A percentile compares a stretch with the other conserved stretches of the same genome.
phyloP scores from a whole-genome alignment of 176 grass and related monocot species.

The Eragrostis nindensis region DNA sequence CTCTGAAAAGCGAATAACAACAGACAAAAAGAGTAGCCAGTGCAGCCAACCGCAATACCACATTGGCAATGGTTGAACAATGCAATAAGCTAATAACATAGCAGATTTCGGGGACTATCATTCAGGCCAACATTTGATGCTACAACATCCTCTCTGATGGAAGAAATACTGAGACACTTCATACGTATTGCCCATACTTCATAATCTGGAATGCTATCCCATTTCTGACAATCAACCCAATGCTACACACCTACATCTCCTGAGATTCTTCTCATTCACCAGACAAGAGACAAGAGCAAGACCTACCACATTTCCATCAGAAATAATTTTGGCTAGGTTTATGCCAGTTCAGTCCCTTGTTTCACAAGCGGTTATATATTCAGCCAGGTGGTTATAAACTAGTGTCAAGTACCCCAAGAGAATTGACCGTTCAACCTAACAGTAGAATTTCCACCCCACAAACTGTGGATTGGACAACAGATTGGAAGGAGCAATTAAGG shows the following conservation, averaged over 20 bases:
- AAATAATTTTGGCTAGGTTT: background rate
- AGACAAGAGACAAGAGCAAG: background rate
- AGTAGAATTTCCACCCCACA: constrained; percentile 5
- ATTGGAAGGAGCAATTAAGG: background rate
- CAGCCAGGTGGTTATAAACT: background rate
- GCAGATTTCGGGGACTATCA: constrained; percentile 7
- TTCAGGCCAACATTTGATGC: background rate
- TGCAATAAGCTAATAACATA: background rate
- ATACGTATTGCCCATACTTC: constrained; percentile 7
- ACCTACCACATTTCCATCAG: background rate
- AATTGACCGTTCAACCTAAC: background rate
- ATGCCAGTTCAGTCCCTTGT: constrained; percentile 5
- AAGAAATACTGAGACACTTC: background rate
- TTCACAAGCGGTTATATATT: background rate
- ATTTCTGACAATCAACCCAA: background rate
- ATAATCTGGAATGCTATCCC: background rate
- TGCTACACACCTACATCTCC: background rate
- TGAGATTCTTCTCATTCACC: background rate
- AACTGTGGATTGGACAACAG: background rate
- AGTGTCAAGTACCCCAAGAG: background rate
- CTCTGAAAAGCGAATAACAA: background rate
- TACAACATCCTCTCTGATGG: background rate
- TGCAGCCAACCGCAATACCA: background rate
- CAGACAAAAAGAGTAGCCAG: background rate
- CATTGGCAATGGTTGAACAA: background rate